Base-by-base conservation (phyloP, 306 rosid species). In the Senna tora region DNA sequence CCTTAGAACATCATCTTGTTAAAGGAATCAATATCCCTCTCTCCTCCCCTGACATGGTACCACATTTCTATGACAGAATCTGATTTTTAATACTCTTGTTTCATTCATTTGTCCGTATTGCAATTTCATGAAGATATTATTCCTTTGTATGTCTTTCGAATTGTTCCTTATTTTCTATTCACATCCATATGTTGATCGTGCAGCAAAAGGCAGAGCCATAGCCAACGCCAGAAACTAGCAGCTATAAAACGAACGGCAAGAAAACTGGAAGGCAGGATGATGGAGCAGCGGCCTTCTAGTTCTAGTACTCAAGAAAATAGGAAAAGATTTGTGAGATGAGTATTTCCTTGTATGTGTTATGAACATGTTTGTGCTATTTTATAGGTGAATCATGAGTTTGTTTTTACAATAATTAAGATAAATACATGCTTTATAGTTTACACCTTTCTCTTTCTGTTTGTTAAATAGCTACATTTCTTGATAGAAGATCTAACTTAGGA, bases 201-300 rank as follows among this genome's bases (percentile, higher is more conserved):
- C 84, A 88, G 93, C 84, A 85, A 79, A 81, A 81, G 93, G 73
- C 76, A 79, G 81, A 66, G 90, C 41, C 77, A 69, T 67, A 81
- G 8, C 69, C 85, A 81, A 65, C 85, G 87, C 68, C 87, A 89
- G 81, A 93, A 85, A 78, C 86, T 84, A 41, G 92, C 91, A 0
- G 97, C 88, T 21, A 83, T 86, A 62, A 84, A 75, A 78, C 89
- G 92, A 34, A 59, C 91, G 43, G 79, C 90, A 38, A 86, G 79
- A 86, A 93, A 81, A 84, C 74, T 90, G n/a, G 98, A 81, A 80
- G 75, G 77, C 70, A 85, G 75, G 77, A 72, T 66, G 86, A 73
- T 1, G 68, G 85, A 49, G 51, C 84, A 71, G 67, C 74, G 71
- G 47, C 72, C 78, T 34, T 33, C 65, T 34, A 59, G 65, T 71